phyloP scores from a whole-genome alignment of 306 rosid species.

The Alnus glutinosa region DNA sequence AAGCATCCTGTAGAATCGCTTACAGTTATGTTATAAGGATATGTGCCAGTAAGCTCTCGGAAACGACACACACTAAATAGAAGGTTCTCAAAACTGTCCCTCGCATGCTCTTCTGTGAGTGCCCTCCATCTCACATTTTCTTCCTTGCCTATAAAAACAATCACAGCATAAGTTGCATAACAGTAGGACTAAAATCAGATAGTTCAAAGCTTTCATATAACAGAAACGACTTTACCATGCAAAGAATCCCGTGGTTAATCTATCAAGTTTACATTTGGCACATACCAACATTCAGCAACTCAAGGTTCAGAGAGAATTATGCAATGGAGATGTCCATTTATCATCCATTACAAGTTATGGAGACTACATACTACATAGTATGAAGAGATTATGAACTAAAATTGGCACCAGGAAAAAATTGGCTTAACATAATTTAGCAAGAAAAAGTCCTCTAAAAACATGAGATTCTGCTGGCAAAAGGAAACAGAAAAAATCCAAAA shows the following conservation, averaged over 20 bases:
- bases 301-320: slow-evolving; percentile 6
- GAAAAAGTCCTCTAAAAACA: neutral
- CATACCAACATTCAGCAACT: neutral
- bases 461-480: neutral
- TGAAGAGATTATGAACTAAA: neutral
- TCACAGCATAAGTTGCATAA: neutral
- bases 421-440: neutral
- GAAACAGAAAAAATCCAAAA: neutral
- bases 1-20: slow-evolving; percentile 26
- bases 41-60: slow-evolving; percentile 84
- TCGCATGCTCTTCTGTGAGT: slow-evolving; percentile 94
- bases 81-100: slow-evolving; percentile 97
- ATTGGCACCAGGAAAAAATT: neutral
- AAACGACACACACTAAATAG: slow-evolving; percentile 87
- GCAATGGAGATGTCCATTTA: neutral
- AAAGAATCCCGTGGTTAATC: neutral
- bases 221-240: slow-evolving; percentile 18
- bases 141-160: slow-evolving; percentile 51
- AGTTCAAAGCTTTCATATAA: neutral
- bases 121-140: slow-evolving; percentile 71
- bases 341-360: neutral
- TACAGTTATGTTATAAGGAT: slow-evolving; percentile 87
- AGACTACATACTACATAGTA: neutral
- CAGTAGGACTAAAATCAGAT: neutral
- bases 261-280: neutral